phyloP scores from a whole-genome alignment of 164 flowering plant species.

The Liquidambar formosana region DNA sequence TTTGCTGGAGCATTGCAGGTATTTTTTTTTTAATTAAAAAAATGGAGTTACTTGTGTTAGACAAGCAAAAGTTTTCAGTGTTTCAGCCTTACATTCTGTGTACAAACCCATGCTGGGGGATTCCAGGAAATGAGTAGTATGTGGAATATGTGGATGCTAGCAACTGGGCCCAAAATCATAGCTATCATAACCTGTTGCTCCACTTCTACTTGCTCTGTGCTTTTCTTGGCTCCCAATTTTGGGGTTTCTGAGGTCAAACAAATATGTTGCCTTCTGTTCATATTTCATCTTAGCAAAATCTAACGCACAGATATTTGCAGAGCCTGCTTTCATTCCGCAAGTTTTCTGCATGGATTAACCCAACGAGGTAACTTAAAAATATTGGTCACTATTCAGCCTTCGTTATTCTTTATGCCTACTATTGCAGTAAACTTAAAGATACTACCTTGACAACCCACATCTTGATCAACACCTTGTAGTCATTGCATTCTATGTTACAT shows the following conservation, averaged over 20 bases:
- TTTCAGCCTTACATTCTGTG: no score
- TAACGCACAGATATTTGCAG: constrained; percentile 38
- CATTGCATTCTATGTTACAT: no score
- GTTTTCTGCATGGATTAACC: constrained; percentile 95
- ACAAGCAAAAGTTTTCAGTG: no score
- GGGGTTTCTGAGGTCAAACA: background rate
- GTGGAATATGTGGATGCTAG: background rate
- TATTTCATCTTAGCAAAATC: background rate
- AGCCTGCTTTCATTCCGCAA: constrained; percentile 91
- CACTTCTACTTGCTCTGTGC: background rate
- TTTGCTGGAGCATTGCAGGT: constrained; percentile 99
- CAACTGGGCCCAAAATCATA: background rate
- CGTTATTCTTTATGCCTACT: no score
- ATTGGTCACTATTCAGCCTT: background rate
- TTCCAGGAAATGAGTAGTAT: no score
- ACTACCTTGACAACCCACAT: background rate
- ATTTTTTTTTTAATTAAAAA: background rate
- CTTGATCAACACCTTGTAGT: no score
- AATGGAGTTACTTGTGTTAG: no score
- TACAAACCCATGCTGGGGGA: no score
- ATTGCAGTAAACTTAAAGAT: background rate
- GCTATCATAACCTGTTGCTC: no score
- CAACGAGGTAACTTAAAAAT: constrained; percentile 57
- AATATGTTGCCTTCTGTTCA: background rate
- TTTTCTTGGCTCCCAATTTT: background rate